phyloP scores from a whole-genome alignment of 768 basidiomycete species.

The Rhodotorula paludigena region DNA sequence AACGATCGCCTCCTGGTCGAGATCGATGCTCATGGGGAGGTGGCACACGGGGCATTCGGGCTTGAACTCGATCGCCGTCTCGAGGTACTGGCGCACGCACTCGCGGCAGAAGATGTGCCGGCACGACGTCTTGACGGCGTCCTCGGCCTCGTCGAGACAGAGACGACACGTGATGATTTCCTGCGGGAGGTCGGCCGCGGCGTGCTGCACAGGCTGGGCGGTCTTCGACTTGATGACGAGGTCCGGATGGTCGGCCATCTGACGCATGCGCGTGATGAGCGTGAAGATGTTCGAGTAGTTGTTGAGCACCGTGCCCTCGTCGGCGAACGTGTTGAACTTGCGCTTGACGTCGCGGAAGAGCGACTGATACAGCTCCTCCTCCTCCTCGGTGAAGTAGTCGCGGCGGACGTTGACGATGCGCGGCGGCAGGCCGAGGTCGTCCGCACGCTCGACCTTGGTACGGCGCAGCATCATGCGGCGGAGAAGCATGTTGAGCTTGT shows the following conservation, averaged over 20 bases:
- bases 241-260: constrained; percentile 63
- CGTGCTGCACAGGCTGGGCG: constrained; percentile 59
- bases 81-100: constrained; percentile 88
- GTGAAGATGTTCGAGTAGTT: constrained; percentile 69
- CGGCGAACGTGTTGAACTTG: constrained; percentile 81
- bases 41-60: constrained; percentile 95
- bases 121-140: constrained; percentile 90
- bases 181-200: constrained; percentile 54
- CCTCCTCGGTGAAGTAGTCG: constrained; percentile 93
- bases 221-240: constrained; percentile 82
- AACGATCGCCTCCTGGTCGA: constrained; percentile 90
- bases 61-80: constrained; percentile 69
- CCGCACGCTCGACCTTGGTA: constrained; percentile 80
- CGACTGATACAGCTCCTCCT: constrained; percentile 62
- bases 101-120: constrained; percentile 83
- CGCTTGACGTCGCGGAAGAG: constrained; percentile 89
- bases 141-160: constrained; percentile 96
- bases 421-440: constrained; percentile 92
- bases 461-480: constrained; percentile 83
- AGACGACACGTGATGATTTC: constrained; percentile 61
- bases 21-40: constrained; percentile 81
- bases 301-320: constrained; percentile 64
- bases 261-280: constrained; percentile 81
- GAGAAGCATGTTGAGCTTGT: constrained; percentile 80
- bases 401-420: constrained; percentile 78